Conservation (phyloP, 768 basidiomycete species). For the Crassisporium funariophilum region DNA sequence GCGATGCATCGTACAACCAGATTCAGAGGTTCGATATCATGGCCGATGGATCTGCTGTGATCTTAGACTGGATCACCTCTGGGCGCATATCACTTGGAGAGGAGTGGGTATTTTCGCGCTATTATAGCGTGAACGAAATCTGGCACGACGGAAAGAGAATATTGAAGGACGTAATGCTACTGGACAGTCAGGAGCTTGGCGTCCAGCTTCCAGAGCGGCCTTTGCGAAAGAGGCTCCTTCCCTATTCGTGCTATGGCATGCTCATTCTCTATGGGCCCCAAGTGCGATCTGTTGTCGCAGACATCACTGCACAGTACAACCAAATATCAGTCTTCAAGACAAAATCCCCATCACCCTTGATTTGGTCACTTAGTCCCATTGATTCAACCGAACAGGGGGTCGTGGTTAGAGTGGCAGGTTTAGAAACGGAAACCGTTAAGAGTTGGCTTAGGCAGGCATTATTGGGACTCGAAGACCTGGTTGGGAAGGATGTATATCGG, state of each 20-base stretch:
- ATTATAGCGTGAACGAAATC: slow-evolving; percentile 86
- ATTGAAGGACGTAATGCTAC: slow-evolving; percentile 75
- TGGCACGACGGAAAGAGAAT: slow-evolving; percentile 63
- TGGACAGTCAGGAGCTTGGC: slow-evolving; percentile 50
- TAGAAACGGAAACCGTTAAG: slow-evolving; percentile 75
- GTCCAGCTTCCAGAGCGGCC: slow-evolving; percentile 41
- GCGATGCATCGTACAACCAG: slow-evolving; percentile 80
- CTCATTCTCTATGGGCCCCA: slow-evolving; percentile 77
- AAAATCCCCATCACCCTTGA: slow-evolving; percentile 57
- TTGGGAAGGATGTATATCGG: slow-evolving; percentile 68
- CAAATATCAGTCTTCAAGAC: slow-evolving; percentile 64
- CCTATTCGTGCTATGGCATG: slow-evolving; percentile 91
- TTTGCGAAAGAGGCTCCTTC: slow-evolving; percentile 63
- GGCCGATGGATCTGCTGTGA: slow-evolving; percentile 59
- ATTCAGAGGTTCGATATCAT: slow-evolving; percentile 76
- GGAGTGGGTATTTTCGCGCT: slow-evolving; percentile 86
- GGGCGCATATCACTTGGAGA: slow-evolving; percentile 84
- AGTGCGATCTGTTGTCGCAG: slow-evolving; percentile 46
- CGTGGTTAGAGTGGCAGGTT: slow-evolving; percentile 74
- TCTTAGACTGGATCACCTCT: slow-evolving; percentile 92
- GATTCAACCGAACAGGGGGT: slow-evolving; percentile 44
- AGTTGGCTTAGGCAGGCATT: slow-evolving; percentile 66
- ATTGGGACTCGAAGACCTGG: slow-evolving; percentile 45
- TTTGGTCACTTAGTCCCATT: slow-evolving; percentile 83
- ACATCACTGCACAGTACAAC: slow-evolving; percentile 52